Base-by-base conservation (phyloP, 2,329 filamentous ascomycete genomes). In the Botrytis deweyae region DNA sequence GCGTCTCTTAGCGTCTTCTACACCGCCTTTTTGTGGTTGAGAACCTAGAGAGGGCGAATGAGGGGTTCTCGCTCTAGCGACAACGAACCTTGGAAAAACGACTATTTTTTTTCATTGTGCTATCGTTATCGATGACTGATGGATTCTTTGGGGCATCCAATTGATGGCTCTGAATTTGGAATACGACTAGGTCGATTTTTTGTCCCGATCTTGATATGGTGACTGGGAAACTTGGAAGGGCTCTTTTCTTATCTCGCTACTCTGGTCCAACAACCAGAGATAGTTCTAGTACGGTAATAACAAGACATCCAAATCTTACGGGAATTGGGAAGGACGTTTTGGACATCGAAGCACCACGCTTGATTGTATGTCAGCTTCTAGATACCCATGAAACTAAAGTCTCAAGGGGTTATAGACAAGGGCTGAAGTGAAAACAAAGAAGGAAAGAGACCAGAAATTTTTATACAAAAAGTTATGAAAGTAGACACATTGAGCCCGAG, bases 21-120 rank as follows among this genome's bases (percentile, higher is more conserved):
- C 78, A 79, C 78, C 78, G 78, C 78, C 71, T 61, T 77, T 79
- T 73, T 74, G 61, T 66, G 38, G 25, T 68, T 58, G 66, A 68
- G 49, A 42, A 40, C 52, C 52, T 66, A 42, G 49, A 68, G 46
- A 68, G 65, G 46, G 46, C 65, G 65, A 55, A 55, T 68, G 65
- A 68, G 65, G 65, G 66, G 66, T 69, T 69, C 49, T 42, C 49
- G 49, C 49, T 42, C 36, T 68, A 55, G 44, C 46, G 46, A 69
- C 66, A 69, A 69, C 49, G 49, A 69, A 69, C 66, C 66, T 69
- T 58, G 66, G n/a, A 69, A 58, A 42, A 52, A 40, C 49, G 25
- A 69, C 36, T 42, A 29, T 58, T 58, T 40, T 40, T 29, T 58
- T 55, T 58, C 49, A 58, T 58, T 29, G 55, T 55, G 49, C 44